Conservation (phyloP, 768 basidiomycete species). For the Leccinum longicurvipes region DNA sequence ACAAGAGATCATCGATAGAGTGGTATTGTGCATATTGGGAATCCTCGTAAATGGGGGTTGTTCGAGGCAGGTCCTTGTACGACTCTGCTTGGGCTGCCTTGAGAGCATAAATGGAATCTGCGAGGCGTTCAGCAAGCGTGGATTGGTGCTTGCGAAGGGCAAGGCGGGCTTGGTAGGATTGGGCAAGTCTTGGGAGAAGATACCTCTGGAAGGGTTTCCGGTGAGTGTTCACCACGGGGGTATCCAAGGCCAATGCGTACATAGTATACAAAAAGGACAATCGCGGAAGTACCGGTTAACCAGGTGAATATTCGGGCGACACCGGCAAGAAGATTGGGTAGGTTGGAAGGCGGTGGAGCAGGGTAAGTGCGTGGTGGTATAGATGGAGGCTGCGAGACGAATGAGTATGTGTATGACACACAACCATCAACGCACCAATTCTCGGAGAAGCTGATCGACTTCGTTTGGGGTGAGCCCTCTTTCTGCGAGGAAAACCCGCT, state of each 20-base stretch:
- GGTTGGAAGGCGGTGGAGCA: constrained; percentile 60
- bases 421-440: constrained; percentile 42
- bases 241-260: constrained; percentile 37
- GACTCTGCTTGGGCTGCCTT: constrained; percentile 54
- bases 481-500: constrained; percentile 62
- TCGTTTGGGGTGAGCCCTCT: constrained; percentile 67
- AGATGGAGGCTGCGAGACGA: constrained; percentile 35
- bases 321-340: constrained; percentile 65
- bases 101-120: constrained; percentile 51
- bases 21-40: constrained; percentile 41
- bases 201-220: constrained; percentile 47
- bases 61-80: constrained; percentile 55
- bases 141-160: constrained; percentile 61
- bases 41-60: constrained; percentile 49
- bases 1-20: constrained; percentile 41
- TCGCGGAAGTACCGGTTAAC: constrained; percentile 62
- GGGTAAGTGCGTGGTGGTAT: constrained; percentile 77
- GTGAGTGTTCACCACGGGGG: constrained; percentile 4
- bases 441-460: constrained; percentile 54
- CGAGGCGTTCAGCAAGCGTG: constrained; percentile 51
- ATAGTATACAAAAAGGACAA: constrained; percentile 60
- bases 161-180: constrained; percentile 56
- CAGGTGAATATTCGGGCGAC: constrained; percentile 58
- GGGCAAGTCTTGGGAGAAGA: constrained; percentile 62
- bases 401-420: constrained; percentile 8